Percentiles rank a stretch among this genome's conserved stretches.
Conservation (phyloP, 2,329 filamentous ascomycete species). For the Exophiala calicioides region DNA sequence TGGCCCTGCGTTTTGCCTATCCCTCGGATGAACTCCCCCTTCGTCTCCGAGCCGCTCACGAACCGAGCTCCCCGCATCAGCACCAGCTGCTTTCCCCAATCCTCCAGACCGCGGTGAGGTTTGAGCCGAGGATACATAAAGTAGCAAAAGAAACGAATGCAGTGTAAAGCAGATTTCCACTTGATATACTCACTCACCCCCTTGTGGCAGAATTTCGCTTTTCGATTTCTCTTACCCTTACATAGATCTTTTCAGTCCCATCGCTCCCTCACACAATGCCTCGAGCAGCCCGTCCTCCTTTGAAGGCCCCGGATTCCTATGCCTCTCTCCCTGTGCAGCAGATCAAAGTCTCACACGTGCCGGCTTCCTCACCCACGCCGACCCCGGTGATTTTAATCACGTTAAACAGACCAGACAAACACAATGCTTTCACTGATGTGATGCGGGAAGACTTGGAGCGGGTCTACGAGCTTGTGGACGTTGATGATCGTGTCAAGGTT, state of each 20-base stretch:
- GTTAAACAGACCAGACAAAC: constrained; percentile 63
- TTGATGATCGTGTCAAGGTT: constrained; percentile 56
- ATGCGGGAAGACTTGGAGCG: constrained; percentile 64
- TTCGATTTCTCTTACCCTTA: background rate
- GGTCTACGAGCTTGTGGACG: constrained; percentile 54
- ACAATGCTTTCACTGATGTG: constrained; percentile 68
- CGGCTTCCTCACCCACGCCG: constrained; percentile 51
- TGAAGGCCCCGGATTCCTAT: constrained; percentile 39
- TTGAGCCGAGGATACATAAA: constrained; percentile 9
- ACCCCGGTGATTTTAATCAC: constrained; percentile 65
- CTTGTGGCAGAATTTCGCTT: too few relatives aligned
- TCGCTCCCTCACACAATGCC: constrained; percentile 16
- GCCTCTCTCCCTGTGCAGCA: constrained; percentile 35
- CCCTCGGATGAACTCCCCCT: too few relatives aligned
- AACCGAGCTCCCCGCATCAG: background rate
- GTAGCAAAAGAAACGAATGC: background rate
- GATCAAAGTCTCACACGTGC: constrained; percentile 42
- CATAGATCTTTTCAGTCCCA: background rate
- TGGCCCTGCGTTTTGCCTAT: too few relatives aligned
- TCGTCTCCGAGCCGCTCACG: too few relatives aligned
- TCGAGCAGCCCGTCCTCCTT: constrained; percentile 17
- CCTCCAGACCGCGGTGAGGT: constrained; percentile 5
- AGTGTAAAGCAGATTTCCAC: background rate
- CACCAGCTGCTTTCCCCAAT: background rate
- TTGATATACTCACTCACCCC: too few relatives aligned